Conservation (phyloP, 1,284 basidiomycete species). For the Ustilago esculenta region DNA sequence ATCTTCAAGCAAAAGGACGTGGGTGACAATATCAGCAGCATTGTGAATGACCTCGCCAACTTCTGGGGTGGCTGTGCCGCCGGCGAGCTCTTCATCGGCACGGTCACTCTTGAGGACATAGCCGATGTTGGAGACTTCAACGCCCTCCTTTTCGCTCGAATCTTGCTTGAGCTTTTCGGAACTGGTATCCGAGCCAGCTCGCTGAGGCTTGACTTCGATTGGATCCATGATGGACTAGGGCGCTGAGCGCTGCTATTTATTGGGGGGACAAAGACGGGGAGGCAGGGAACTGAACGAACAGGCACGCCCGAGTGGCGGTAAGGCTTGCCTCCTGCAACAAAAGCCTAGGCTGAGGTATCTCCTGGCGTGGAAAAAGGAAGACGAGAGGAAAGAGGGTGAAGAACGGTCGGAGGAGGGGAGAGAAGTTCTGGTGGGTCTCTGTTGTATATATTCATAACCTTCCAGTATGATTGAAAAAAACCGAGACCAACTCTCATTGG, state of each 20-base stretch:
- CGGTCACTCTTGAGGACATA: conserved; percentile 25
- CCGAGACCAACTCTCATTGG: too few species aligned
- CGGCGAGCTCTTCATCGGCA: conserved; percentile 10
- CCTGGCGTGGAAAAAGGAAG: background rate
- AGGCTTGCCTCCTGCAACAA: too few species aligned
- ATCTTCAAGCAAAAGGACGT: conserved; percentile 25
- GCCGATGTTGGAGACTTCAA: conserved; percentile 20
- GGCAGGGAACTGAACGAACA: too few species aligned
- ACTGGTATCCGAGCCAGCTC: conserved; percentile 22
- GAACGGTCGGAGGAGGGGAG: background rate
- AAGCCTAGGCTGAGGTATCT: too few species aligned
- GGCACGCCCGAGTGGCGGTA: too few species aligned
- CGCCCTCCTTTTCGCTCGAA: conserved; percentile 12
- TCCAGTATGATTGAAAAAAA: too few species aligned
- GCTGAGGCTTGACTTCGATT: conserved; percentile 23
- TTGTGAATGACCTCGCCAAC: conserved; percentile 18
- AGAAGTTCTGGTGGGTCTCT: background rate
- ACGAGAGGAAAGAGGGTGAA: background rate
- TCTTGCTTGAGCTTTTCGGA: conserved; percentile 36
- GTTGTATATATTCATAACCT: too few species aligned
- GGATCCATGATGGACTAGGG: conserved; percentile 13
- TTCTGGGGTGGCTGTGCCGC: background rate
- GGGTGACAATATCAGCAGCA: conserved; percentile 23
- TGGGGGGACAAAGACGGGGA: background rate
- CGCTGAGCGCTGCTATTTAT: background rate